Conservation (phyloP, 257 asterid genomes). For the Cordia subcordata region DNA sequence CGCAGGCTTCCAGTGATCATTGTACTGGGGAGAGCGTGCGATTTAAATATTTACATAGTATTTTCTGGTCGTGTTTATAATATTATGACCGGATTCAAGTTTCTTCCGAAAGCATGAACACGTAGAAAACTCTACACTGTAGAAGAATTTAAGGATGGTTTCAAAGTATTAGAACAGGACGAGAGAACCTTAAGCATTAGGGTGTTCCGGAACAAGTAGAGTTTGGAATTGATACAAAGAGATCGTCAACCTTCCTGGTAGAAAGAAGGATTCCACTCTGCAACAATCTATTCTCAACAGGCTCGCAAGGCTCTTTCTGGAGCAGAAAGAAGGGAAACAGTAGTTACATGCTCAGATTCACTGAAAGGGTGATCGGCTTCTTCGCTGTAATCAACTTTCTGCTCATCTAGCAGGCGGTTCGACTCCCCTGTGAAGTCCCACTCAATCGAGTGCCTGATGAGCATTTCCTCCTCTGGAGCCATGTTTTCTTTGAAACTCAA, state of each 20-base stretch:
- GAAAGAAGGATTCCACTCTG: not conserved
- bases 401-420: slow-evolving; percentile 39
- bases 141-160: too few relatives aligned
- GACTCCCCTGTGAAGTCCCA: slow-evolving; percentile 30
- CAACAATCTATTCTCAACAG: slow-evolving; percentile 16
- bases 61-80: too few relatives aligned
- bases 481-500: slow-evolving; percentile 42
- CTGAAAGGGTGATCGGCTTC: slow-evolving; percentile 54
- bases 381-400: slow-evolving; percentile 12
- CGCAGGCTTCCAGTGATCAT: too few relatives aligned
- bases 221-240: too few relatives aligned
- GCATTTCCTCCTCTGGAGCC: slow-evolving; percentile 28
- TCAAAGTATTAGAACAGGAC: too few relatives aligned
- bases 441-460: slow-evolving; percentile 12
- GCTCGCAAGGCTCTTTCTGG: slow-evolving; percentile 29
- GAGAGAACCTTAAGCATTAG: too few relatives aligned
- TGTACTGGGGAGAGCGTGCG: too few relatives aligned
- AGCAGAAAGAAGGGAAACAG: slow-evolving; percentile 44
- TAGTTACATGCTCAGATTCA: slow-evolving; percentile 18
- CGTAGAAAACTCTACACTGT: too few relatives aligned
- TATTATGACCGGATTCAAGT: too few relatives aligned
- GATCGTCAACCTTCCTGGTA: not conserved
- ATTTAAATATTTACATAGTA: too few relatives aligned
- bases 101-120: too few relatives aligned
- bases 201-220: too few relatives aligned